Evolutionary conservation across 2,329 filamentous ascomycete genomes (phyloP).

Genomic region (Penicillium frequentans): DNA sequence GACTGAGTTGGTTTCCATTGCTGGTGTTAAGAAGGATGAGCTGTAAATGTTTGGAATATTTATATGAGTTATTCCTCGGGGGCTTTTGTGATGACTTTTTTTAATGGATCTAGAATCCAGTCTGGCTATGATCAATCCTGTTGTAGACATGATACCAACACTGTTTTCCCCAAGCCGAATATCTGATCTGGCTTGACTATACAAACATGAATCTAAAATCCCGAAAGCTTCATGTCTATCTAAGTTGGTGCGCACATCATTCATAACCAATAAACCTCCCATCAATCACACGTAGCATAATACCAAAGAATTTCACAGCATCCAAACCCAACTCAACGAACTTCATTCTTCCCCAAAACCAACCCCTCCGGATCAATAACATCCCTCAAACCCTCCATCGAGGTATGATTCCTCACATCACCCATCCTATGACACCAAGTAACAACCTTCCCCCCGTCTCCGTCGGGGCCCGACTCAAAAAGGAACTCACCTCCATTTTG

Average conservation of each 20-base stretch:
- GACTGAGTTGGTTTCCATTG: slow-evolving; percentile 83
- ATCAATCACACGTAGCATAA: too few relatives aligned
- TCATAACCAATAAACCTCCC: too few relatives aligned
- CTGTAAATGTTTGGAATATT: slow-evolving; percentile 28
- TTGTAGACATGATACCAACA: neutral
- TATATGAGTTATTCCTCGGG: neutral
- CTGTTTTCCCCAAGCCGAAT: neutral
- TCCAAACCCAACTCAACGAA: neutral
- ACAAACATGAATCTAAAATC: neutral
- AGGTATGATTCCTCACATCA: slow-evolving; percentile 74
- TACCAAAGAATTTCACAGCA: too few relatives aligned
- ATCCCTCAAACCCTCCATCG: slow-evolving; percentile 50
- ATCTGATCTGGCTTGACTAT: neutral
- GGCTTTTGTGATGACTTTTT: neutral
- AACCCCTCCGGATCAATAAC: slow-evolving; percentile 11
- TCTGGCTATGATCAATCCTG: neutral
- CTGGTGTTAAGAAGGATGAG: slow-evolving; percentile 62
- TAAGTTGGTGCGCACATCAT: too few relatives aligned
- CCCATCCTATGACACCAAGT: slow-evolving; percentile 83
- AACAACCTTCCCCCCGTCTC: slow-evolving; percentile 40
- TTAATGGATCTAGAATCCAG: neutral
- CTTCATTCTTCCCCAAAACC: neutral
- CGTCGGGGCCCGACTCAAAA: slow-evolving; percentile 53
- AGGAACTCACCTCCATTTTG: slow-evolving; percentile 78
- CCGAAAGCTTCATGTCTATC: neutral